Evolutionary conservation across 768 basidiomycete species (phyloP), one percentile per base, ranked within the genome.

Genomic region (Lepiota venenata): DNA sequence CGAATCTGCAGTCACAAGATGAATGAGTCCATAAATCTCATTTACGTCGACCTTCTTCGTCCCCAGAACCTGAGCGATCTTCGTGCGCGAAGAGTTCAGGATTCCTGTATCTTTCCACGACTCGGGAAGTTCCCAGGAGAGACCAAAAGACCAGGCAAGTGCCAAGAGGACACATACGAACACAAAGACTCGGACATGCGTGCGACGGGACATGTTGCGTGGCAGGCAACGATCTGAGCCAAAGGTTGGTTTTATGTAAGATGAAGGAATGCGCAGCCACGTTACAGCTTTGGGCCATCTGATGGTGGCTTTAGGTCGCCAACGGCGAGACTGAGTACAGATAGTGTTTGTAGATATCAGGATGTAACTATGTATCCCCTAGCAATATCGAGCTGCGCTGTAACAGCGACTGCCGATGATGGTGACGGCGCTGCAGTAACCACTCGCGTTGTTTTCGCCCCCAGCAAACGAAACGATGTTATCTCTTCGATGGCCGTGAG

Each of bases 11-110:
- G 82, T 81, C 27, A 85, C 79, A 40, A 90, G 75, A 61, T 86
- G 77, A 27, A 90, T 70, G n/a, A 91, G 71, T 0, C 86, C 88
- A 50, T 83, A 87, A 22, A 90, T 81, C 66, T 91, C 88, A 48
- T 79, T 73, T 22, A 79, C 77, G 25, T 62, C 51, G 18, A 52
- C 61, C 57, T 63, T 56, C 46, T 62, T 65, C 18, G 65, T 47
- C 52, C 72, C 69, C 58, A 75, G 61, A 39, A 77, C 63, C 56
- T 74, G 61, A 21, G 67, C 66, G 43, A 79, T 64, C 50, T 66
- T 73, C 25, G 75, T 73, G 29, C 75, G 74, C 39, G 68, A 76
- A 59, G 73, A 57, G 22, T 63, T 64, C 42, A 65, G 56, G 55
- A 74, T 32, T 59, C 64, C 58, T 22, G 64, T 59, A 50, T 71